Percentiles rank a stretch among this genome's conserved stretches.
Evolutionary conservation across 495 filamentous ascomycete genomes (phyloP).

Genomic region (Lasiosphaeris hirsuta): DNA sequence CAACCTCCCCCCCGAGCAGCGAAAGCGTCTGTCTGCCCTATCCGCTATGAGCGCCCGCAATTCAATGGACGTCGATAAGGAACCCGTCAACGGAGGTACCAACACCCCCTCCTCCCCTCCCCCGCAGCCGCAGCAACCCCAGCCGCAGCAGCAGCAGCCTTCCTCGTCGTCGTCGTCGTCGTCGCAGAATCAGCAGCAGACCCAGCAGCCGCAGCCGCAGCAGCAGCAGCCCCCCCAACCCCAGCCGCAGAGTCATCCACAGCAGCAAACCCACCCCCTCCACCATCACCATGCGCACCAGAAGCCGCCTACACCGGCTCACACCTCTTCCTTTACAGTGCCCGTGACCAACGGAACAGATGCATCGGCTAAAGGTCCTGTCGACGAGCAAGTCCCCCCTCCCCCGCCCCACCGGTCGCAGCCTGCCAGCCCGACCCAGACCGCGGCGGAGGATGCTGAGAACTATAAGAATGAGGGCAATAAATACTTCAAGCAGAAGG

Average conservation of each 20-base stretch:
- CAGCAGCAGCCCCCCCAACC: constrained; percentile 9
- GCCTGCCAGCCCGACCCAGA: constrained; percentile 55
- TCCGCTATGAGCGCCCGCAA: constrained; percentile 65
- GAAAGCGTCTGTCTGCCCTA: constrained; percentile 66
- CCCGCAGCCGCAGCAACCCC: constrained; percentile 27
- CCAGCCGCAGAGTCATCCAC: too few relatives aligned
- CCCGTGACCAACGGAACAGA: constrained; percentile 53
- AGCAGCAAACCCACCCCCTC: too few relatives aligned
- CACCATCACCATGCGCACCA: not conserved
- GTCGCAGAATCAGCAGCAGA: constrained; percentile 12
- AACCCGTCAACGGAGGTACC: constrained; percentile 46
- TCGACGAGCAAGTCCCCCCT: constrained; percentile 54
- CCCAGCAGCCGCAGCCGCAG: constrained; percentile 15
- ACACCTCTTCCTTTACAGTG: constrained; percentile 39
- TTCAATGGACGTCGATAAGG: constrained; percentile 79
- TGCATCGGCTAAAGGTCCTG: constrained; percentile 31
- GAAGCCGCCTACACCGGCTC: constrained; percentile 29
- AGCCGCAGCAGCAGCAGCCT: constrained; percentile 3
- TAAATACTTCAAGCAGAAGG: constrained; percentile 89
- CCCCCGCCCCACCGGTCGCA: constrained; percentile 75
- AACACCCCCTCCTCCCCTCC: constrained; percentile 41
- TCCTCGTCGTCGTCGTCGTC: constrained; percentile 8
- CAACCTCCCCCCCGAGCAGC: constrained; percentile 82
- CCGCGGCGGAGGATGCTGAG: constrained; percentile 70
- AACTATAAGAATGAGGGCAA: constrained; percentile 89